Base-by-base conservation (phyloP, 768 basidiomycete genomes). In the Phanerodontia chrysosporium region DNA sequence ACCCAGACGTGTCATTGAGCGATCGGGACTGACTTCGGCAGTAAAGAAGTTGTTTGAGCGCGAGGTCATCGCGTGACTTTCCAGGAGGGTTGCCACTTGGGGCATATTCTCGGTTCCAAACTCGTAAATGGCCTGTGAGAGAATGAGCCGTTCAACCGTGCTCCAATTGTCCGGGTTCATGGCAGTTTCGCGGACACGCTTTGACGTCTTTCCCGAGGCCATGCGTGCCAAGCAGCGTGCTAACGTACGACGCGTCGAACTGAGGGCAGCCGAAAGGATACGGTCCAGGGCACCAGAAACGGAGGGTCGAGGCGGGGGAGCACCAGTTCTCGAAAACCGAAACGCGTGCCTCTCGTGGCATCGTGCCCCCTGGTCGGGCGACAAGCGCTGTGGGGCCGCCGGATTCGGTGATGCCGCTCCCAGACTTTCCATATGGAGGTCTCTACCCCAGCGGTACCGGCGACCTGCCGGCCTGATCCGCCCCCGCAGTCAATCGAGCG, bases 81-180 rank as follows among this genome's bases (percentile, higher is more conserved):
- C 75, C 21, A 96, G 80, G 7, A 89, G 63, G 45, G 80, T 80
- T 22, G 89, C 79, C 9, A 95, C 83, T 6, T 78, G 71, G 35
- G 78, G 66, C 94, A 94, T 95, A 3, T 79, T 78, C 48, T 79
- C 73, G 35, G 84, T 76, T 14, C 94, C 93, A 57, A 87, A 78
- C 68, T 95, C 90, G 72, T 90, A 90, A 45, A 92, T 86, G 0
- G 92, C 86, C 73, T 97, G 95, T 1, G 93, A 84, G 51, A 96
- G 80, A 28, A 97, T 74, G 51, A 97, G 86, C 58, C 83, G 78
- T 73, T 95, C 92, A 55, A 89, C 69, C 51, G 73, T 79, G 62
- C 57, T 69, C 52, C 72, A 56, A 30, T 48, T 57, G 7, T 62
- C 52, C 16, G 60, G 51, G 63, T 66, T 60, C 45, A 61, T 36